A percentile compares a stretch with the other conserved stretches of the same genome.
These are phyloP conservation scores for Abrus precatorius DNA, from an alignment of 306 rosid genomes.

Conservation along the genomic window DNA sequence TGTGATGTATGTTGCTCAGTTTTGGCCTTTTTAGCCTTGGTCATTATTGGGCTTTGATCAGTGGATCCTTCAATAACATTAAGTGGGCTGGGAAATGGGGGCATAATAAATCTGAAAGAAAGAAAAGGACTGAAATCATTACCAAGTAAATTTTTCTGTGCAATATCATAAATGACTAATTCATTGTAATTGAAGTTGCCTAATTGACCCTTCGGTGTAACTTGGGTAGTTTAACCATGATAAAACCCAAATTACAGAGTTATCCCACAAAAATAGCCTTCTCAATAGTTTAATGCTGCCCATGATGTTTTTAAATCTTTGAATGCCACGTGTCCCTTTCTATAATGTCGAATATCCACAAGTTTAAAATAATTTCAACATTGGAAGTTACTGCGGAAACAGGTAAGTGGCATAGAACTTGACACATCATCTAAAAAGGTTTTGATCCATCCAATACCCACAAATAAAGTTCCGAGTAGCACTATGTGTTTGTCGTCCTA, in stretches of 20 bases:
- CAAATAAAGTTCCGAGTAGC: constrained; percentile 41
- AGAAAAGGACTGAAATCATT: no score
- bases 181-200: not conserved
- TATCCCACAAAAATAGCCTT: not conserved
- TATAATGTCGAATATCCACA: not conserved
- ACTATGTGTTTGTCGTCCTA: constrained; percentile 39
- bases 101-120: no score
- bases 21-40: no score
- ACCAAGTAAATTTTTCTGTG: no score
- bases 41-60: no score
- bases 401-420: constrained; percentile 46
- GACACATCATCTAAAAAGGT: constrained; percentile 55
- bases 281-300: not conserved
- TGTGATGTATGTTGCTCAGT: no score
- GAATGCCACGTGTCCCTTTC: constrained; percentile 7
- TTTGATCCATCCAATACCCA: constrained; percentile 47
- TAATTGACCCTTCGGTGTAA: not conserved
- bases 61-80: no score
- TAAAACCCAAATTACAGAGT: not conserved
- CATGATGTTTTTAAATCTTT: not conserved
- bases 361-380: not conserved
- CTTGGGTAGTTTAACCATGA: not conserved
- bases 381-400: constrained; percentile 11
- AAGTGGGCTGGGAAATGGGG: no score
- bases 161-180: not conserved